These are phyloP conservation scores for Pistacia integerrima DNA, from an alignment of 345 rosid genomes.

Conservation along the genomic window DNA sequence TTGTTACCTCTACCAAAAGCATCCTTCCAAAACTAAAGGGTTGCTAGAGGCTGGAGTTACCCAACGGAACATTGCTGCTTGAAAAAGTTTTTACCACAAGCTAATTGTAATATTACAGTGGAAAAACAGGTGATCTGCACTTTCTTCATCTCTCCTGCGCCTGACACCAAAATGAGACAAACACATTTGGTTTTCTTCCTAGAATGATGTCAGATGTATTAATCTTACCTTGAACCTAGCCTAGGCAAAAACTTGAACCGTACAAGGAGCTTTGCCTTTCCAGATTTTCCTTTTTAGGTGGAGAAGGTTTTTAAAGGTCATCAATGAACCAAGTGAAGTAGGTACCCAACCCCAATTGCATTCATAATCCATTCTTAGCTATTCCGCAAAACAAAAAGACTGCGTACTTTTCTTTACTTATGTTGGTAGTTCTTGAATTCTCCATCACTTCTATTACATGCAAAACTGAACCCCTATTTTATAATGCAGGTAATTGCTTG, in stretches of 20 bases:
- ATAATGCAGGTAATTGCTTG: constrained; percentile 88
- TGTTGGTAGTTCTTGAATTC: neutral
- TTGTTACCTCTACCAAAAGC: neutral
- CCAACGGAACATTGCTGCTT: neutral
- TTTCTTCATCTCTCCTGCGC: neutral
- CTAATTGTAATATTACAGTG: neutral
- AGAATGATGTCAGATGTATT: neutral
- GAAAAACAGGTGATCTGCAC: neutral
- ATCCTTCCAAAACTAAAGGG: neutral
- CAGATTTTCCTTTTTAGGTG: neutral
- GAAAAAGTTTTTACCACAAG: neutral
- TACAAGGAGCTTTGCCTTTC: neutral
- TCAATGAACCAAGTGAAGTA: neutral
- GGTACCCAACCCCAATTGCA: neutral
- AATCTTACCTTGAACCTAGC: neutral
- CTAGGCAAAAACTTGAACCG: neutral
- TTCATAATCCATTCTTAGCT: neutral
- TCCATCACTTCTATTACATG: neutral
- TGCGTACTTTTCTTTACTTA: neutral
- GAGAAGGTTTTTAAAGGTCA: neutral
- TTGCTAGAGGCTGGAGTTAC: neutral
- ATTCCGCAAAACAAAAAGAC: neutral
- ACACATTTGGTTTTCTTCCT: neutral
- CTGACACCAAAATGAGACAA: neutral
- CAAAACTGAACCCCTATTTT: constrained; percentile 21